phyloP scores from a whole-genome alignment of 2,329 filamentous ascomycete species.

The Phaeomoniella chlamydospora region DNA sequence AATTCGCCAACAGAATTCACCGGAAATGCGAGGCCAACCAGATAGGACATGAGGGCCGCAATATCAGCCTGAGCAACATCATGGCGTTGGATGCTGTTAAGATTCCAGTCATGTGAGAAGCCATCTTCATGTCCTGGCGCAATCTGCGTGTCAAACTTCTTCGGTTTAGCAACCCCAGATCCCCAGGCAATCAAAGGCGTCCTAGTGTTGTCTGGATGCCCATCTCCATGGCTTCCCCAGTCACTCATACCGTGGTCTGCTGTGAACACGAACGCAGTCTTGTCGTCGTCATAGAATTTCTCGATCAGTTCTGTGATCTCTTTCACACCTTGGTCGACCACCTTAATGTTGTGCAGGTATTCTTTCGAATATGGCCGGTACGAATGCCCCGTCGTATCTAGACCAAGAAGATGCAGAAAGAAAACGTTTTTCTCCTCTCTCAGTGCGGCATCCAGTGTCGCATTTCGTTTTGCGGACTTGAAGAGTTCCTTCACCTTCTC shows the following conservation, averaged over 20 bases:
- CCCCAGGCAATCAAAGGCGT: conserved; percentile 91
- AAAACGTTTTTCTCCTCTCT: conserved; percentile 81
- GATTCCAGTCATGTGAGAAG: conserved; percentile 76
- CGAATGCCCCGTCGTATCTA: conserved; percentile 79
- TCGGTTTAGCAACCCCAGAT: conserved; percentile 69
- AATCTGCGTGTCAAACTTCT: conserved; percentile 35
- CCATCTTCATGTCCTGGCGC: conserved; percentile 76
- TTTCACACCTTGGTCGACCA: conserved; percentile 81
- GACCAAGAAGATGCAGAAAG: conserved; percentile 81
- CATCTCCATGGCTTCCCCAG: conserved; percentile 97
- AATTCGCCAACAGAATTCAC: conserved; percentile 94
- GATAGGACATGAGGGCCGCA: conserved; percentile 87
- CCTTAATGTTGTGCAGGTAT: conserved; percentile 84
- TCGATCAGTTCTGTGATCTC: conserved; percentile 72
- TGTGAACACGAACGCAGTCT: conserved; percentile 92
- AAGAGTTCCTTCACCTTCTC: conserved; percentile 84
- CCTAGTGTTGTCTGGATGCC: conserved; percentile 90
- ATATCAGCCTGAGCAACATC: conserved; percentile 92
- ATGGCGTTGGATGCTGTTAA: conserved; percentile 68
- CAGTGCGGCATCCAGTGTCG: conserved; percentile 56
- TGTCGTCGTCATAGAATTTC: conserved; percentile 70
- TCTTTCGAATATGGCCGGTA: conserved; percentile 89
- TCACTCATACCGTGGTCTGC: conserved; percentile 99
- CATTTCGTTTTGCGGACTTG: conserved; percentile 60
- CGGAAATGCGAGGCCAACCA: conserved; percentile 76